These are phyloP conservation scores for Trametes polyzona DNA, from an alignment of 1,284 basidiomycete species.

Conservation along the genomic window DNA sequence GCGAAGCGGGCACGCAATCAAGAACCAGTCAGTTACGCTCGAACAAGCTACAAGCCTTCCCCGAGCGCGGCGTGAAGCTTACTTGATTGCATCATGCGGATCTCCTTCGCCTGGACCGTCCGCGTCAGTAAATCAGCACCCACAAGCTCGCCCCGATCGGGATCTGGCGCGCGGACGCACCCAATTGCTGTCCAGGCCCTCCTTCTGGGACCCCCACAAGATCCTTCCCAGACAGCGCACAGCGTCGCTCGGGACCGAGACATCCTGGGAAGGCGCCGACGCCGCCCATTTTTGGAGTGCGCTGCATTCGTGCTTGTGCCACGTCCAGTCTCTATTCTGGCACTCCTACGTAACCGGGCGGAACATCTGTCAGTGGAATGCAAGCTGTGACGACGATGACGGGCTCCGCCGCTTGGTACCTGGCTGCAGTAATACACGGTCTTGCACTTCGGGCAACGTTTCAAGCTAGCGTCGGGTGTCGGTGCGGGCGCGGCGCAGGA, in stretches of 20 bases:
- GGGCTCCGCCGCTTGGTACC: conserved; percentile 42
- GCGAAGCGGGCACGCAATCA: not conserved
- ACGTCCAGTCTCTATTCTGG: conserved; percentile 76
- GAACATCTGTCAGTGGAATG: not conserved
- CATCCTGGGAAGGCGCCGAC: conserved; percentile 48
- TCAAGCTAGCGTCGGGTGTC: conserved; percentile 43
- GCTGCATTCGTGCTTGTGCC: conserved; percentile 79
- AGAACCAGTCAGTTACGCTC: not conserved
- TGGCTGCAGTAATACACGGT: conserved; percentile 72
- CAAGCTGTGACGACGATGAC: not conserved
- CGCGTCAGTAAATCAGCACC: conserved; percentile 6
- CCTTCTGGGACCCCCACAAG: conserved; percentile 65
- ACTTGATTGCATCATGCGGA: conserved; percentile 81
- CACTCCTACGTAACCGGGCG: conserved; percentile 55
- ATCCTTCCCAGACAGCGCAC: conserved; percentile 79
- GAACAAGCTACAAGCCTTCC: not conserved
- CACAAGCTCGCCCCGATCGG: conserved; percentile 1
- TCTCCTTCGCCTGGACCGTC: conserved; percentile 68
- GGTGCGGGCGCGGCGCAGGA: conserved; percentile 58
- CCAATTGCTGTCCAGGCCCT: conserved; percentile 59
- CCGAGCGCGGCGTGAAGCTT: conserved; percentile 41
- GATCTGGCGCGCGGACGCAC: conserved; percentile 48
- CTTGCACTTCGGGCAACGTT: conserved; percentile 75
- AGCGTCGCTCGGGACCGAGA: conserved; percentile 68
- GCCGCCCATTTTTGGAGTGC: conserved; percentile 65